Percentiles rank a stretch among this genome's conserved stretches.
phyloP scores from a whole-genome alignment of 2,329 filamentous ascomycete species.

The Cryphonectria radicalis region DNA sequence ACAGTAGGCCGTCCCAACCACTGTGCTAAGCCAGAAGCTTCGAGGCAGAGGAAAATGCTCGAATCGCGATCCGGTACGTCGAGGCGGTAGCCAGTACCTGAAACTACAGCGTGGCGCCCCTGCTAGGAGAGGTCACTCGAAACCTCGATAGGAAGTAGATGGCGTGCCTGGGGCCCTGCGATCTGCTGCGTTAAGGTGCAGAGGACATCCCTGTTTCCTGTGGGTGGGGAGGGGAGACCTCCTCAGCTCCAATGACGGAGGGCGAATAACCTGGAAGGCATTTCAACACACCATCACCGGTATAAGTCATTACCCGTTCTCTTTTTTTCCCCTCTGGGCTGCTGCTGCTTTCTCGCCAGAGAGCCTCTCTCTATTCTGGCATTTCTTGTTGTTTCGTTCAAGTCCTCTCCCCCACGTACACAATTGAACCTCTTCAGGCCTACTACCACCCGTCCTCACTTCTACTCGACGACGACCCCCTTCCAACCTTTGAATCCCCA shows the following conservation, averaged over 20 bases:
- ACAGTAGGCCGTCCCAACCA: slow-evolving; percentile 4
- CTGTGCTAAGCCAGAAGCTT: neutral
- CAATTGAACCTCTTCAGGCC: neutral
- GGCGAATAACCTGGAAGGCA: slow-evolving; percentile 24
- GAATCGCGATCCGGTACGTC: slow-evolving; percentile 21
- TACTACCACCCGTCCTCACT: neutral
- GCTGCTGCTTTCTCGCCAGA: slow-evolving; percentile 6
- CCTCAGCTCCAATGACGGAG: slow-evolving; percentile 27
- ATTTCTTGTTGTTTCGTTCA: slow-evolving; percentile 13
- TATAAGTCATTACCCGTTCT: slow-evolving; percentile 12
- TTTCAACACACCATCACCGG: slow-evolving; percentile 16
- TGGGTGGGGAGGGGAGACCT: slow-evolving; percentile 8
- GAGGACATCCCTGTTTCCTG: slow-evolving; percentile 20
- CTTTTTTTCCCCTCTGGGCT: neutral
- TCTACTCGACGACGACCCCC: slow-evolving; percentile 11
- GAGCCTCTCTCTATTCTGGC: slow-evolving; percentile 8
- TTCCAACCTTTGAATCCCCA: slow-evolving; percentile 9
- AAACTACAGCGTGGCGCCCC: neutral
- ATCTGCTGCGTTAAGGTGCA: slow-evolving; percentile 11
- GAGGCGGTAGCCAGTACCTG: slow-evolving; percentile 12
- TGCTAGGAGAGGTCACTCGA: slow-evolving; percentile 21
- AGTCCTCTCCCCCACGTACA: neutral
- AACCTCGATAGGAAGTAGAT: slow-evolving; percentile 11
- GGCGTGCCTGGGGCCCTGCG: slow-evolving; percentile 8
- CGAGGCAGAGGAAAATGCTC: neutral